Evolutionary conservation across 345 rosid species (phyloP).

Genomic region (Salix arbutifolia): DNA sequence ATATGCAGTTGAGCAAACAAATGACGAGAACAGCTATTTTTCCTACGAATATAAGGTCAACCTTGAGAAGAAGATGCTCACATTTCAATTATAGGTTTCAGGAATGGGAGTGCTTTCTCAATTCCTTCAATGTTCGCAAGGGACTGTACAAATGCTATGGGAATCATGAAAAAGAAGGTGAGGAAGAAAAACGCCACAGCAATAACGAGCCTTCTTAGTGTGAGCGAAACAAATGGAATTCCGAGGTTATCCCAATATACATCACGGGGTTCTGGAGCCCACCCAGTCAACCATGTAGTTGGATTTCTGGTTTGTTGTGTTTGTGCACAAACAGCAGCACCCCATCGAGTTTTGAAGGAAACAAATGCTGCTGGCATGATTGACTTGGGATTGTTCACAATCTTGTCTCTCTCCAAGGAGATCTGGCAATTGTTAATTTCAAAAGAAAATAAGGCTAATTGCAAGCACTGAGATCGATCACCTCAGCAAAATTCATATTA

Average conservation of each 20-base stretch:
- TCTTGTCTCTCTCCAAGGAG: slow-evolving; percentile 51
- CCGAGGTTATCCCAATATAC: slow-evolving; percentile 83
- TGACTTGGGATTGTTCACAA: slow-evolving; percentile 41
- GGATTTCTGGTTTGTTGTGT: slow-evolving; percentile 92
- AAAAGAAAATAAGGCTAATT: not conserved
- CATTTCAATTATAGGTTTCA: slow-evolving; percentile 72
- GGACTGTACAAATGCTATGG: slow-evolving; percentile 84
- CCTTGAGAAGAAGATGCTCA: slow-evolving; percentile 31
- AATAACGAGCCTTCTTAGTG: slow-evolving; percentile 62
- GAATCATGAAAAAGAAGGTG: slow-evolving; percentile 95
- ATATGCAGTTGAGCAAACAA: not conserved
- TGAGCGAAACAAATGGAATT: slow-evolving; percentile 78
- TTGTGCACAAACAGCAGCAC: slow-evolving; percentile 86
- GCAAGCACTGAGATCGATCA: not conserved
- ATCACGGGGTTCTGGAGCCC: slow-evolving; percentile 96
- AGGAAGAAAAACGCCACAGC: slow-evolving; percentile 79
- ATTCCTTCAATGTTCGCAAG: slow-evolving; percentile 90
- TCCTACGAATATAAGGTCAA: not conserved
- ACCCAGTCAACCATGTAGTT: slow-evolving; percentile 80
- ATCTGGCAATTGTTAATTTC: slow-evolving; percentile 42
- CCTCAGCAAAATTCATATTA: not conserved
- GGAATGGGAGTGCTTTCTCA: slow-evolving; percentile 78
- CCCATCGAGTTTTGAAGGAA: slow-evolving; percentile 89
- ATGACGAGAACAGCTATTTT: not conserved
- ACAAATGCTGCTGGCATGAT: slow-evolving; percentile 82